Evolutionary conservation across 176 grass and related monocot species (phyloP).

Genomic region (Echinochloa phyllopogon): DNA sequence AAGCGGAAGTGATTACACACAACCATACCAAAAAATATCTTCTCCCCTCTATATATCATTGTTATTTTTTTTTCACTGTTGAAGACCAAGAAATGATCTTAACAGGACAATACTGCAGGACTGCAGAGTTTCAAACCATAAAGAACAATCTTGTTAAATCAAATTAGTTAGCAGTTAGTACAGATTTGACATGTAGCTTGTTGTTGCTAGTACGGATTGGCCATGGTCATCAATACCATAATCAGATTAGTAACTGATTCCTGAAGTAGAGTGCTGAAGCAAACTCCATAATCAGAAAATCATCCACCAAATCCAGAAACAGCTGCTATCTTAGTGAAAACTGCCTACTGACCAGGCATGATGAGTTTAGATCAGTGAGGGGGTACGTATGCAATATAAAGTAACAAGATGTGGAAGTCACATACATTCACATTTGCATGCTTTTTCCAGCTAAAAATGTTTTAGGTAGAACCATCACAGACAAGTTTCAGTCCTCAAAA

Average conservation of each 20-base stretch:
- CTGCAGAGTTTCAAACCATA: neutral
- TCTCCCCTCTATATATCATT: neutral
- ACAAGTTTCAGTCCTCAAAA: neutral
- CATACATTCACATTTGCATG: neutral
- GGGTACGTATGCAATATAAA: neutral
- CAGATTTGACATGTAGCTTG: neutral
- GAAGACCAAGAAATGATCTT: constrained; percentile 1
- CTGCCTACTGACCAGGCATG: neutral
- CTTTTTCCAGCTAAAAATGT: neutral
- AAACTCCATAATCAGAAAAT: neutral
- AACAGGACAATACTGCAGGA: neutral
- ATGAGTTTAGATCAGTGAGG: neutral
- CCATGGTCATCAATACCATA: neutral
- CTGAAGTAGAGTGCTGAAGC: neutral
- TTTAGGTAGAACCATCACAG: neutral
- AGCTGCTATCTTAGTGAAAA: neutral
- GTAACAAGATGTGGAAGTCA: neutral
- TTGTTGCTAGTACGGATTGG: neutral
- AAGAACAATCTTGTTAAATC: neutral
- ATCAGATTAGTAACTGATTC: neutral
- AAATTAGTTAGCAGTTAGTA: neutral
- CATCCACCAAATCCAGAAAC: neutral
- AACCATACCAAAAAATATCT: neutral
- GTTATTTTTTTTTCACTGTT: neutral
- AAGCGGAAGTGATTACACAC: neutral